Percentiles rank a stretch among this genome's conserved stretches.
phyloP scores from a whole-genome alignment of 2,329 filamentous ascomycete genomes.

The Lachnellula cervina region DNA sequence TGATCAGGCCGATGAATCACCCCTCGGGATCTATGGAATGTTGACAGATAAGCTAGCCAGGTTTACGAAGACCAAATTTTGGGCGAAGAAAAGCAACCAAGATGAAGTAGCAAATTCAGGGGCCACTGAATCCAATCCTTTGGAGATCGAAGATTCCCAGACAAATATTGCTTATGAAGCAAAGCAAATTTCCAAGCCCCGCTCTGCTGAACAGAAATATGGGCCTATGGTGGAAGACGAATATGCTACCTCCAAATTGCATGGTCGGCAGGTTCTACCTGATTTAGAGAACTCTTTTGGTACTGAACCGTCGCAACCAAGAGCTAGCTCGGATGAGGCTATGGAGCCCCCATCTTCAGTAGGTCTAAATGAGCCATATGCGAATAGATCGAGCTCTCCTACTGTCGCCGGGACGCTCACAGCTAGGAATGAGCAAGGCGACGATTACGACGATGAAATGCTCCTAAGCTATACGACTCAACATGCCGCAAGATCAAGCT shows the following conservation, averaged over 20 bases:
- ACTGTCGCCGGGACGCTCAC: background rate
- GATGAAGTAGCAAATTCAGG: background rate
- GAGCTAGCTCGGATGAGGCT: background rate
- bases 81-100: background rate
- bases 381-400: background rate
- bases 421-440: background rate
- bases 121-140: background rate
- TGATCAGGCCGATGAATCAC: background rate
- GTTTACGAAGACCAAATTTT: background rate
- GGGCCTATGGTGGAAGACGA: background rate
- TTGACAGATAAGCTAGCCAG: background rate
- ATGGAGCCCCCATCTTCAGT: background rate
- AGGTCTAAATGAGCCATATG: background rate
- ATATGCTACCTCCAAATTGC: background rate
- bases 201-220: background rate
- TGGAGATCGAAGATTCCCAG: constrained; percentile 10
- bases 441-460: constrained; percentile 1
- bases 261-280: background rate
- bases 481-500: background rate
- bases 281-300: background rate
- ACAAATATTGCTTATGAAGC: background rate
- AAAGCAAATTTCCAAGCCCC: background rate
- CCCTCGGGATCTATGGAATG: background rate
- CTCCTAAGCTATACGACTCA: background rate
- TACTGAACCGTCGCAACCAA: too few species aligned